Evolutionary conservation across 441 rosid species (phyloP), one percentile per base, ranked within the genome.

Genomic region (Francoa sonchifolia): DNA sequence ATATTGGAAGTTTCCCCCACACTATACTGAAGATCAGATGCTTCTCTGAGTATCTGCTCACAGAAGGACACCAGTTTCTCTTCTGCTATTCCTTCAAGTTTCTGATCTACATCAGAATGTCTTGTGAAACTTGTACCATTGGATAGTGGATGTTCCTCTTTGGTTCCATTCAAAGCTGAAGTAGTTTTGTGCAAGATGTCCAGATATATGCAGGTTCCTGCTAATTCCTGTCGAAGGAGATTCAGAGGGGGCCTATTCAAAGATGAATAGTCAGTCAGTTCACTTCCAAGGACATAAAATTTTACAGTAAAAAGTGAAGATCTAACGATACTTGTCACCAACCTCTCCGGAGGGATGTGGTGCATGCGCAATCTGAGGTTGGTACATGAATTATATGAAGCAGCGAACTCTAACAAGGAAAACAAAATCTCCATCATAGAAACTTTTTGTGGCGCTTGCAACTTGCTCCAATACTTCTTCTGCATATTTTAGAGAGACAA

Each of bases 171-270:
- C 42, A 47, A 32, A 57, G 58, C 73, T 31, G 77, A 72, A 42
- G 92, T 87, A 32, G 88, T 65, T 61, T 83, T 92, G 53, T 83
- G 97, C 48, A 92, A 73, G 52, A 92, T 76, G 47, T 83, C 96
- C 40, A 87, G 63, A 75, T 87, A 92, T 54, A 92, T 72, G 59
- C 61, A 62, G 16, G 95, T 77, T 59, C 92, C 99, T 25, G 79
- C 72, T 33, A 83, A 64, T 69, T 92, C 99, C 72, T 92, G 97
- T 29, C 95, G 92, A 48, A 92, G 76, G 58, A 92, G 90, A 68
- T 87, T 92, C 53, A 66, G 52, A 48, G 99, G 95, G 20, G 94
- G 94, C 80, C 99, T 92, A 83, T 54, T 21, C 58, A 36, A 47
- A 42, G 47, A 50, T 33, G 20, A 47, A 41, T n/a, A n/a, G n/a